A percentile compares a stretch with the other conserved stretches of the same genome.
These are phyloP conservation scores for Hippophae gyantsensis DNA, from an alignment of 306 rosid genomes.

Conservation along the genomic window DNA sequence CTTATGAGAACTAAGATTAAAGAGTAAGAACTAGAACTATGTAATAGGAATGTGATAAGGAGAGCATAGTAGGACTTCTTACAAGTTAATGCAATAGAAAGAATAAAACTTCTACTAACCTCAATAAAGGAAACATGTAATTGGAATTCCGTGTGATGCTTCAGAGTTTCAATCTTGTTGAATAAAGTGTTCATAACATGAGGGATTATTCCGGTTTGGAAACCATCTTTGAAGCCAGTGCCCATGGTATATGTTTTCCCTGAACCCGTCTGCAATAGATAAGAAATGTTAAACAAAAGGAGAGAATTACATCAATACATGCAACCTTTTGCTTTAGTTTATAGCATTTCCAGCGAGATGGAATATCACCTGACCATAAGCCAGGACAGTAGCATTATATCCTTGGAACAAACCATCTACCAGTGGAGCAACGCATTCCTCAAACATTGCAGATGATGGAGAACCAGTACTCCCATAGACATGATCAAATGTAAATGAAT, in stretches of 20 bases:
- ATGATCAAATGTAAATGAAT: constrained; percentile 95
- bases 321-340: constrained; percentile 2
- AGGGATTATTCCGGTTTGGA: constrained; percentile 69
- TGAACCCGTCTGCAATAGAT: constrained; percentile 86
- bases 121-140: constrained; percentile 94
- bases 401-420: constrained; percentile 97
- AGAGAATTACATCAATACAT: constrained; percentile 11
- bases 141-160: constrained; percentile 83
- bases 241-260: constrained; percentile 99
- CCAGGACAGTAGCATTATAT: constrained; percentile 97
- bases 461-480: constrained; percentile 93
- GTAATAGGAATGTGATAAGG: background rate
- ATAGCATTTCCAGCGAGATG: constrained; percentile 2
- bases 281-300: constrained; percentile 29
- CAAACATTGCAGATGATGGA: constrained; percentile 74
- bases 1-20: too few relatives aligned
- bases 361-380: constrained; percentile 86
- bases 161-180: constrained; percentile 71
- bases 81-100: background rate
- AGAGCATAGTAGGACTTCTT: background rate
- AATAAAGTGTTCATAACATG: constrained; percentile 89
- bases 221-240: constrained; percentile 87
- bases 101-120: constrained; percentile 34
- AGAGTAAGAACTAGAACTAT: too few relatives aligned
- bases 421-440: constrained; percentile 76